Evolutionary conservation across 164 flowering plant species (phyloP), one percentile per base, ranked within the genome.

Genomic region (Euptelea pleiosperma): DNA sequence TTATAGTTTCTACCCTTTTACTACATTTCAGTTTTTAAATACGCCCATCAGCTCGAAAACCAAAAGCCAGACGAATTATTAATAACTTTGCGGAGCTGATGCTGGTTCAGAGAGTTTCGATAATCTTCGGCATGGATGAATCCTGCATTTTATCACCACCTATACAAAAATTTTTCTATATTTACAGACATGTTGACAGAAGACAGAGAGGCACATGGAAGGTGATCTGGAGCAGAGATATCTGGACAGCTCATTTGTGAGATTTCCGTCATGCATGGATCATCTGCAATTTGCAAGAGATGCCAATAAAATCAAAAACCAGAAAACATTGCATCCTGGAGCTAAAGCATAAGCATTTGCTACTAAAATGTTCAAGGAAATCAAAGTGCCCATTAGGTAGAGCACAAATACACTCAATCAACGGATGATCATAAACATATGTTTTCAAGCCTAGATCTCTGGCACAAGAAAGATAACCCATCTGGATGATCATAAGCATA

Each of bases 261-360:
- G 9, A 45, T 45, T 26, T 43, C 67, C 3, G 11, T 59, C 67
- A 68, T 45, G 61, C 72, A 24, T 39, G 57, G 48, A 59, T 41
- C 72, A 63, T 58, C 68, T 69, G 64, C 72, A 69, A 21, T 26
- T 56, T 18, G 47, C 29, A 21, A 19, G 34, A 42, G 25, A 46
- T 9, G 15, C 15, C 35, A 26, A 19, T 8, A 36, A 3, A 15
- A 26, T 46, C 39, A 19, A 52, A 42, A 48, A 16, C 35, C 28
- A 48, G 41, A 14, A 44, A 19, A 16, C 4, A 21, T n/a, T 5
- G 45, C 18, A 30, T n/a, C n/a, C n/a, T n/a, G n/a, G n/a, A n/a
- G n/a, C n/a, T n/a, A n/a, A n/a, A n/a, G 15, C n/a, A 45, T 2
- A 11, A 58, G 7, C 2, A 25, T 28, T n/a, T 2, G 2, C 15